Percentiles rank a stretch among this genome's conserved stretches.
phyloP scores from a whole-genome alignment of 1,284 basidiomycete genomes.

The Sanghuangporus sanghuang region DNA sequence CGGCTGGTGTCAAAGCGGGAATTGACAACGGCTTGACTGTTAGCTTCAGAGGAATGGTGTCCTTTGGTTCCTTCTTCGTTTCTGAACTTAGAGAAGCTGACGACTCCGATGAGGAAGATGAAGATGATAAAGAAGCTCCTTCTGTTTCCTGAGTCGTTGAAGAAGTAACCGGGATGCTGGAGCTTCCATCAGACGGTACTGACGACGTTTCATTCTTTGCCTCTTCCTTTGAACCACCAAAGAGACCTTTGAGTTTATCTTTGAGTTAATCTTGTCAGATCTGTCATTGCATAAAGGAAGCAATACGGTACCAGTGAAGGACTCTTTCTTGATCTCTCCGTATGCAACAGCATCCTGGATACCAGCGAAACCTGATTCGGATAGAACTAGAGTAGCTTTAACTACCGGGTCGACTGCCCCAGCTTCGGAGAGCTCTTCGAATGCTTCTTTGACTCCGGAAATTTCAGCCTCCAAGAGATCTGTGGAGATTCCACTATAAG shows the following conservation, averaged over 20 bases:
- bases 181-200: constrained; percentile 22
- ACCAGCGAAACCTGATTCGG: constrained; percentile 79
- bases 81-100: constrained; percentile 24
- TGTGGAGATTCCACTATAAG: constrained; percentile 54
- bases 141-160: constrained; percentile 22
- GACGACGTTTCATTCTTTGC: constrained; percentile 28
- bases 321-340: constrained; percentile 68
- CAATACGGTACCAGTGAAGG: constrained; percentile 52
- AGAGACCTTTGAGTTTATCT: constrained; percentile 84
- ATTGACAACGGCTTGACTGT: constrained; percentile 58
- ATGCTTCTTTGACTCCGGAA: constrained; percentile 61
- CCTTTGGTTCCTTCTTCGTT: constrained; percentile 33
- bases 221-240: constrained; percentile 47
- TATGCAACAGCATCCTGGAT: constrained; percentile 72
- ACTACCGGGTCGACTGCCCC: constrained; percentile 71
- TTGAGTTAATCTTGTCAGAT: constrained; percentile 16
- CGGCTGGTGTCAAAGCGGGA: constrained; percentile 64
- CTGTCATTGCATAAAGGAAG: neutral
- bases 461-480: constrained; percentile 67
- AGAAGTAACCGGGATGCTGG: constrained; percentile 10
- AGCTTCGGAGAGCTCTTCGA: constrained; percentile 69
- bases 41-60: constrained; percentile 61
- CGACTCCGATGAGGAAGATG: constrained; percentile 18
- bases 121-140: constrained; percentile 26
- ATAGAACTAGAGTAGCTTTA: constrained; percentile 76